A percentile compares a stretch with the other conserved stretches of the same genome.
phyloP scores from a whole-genome alignment of 768 basidiomycete genomes.

The Hericium rajendrae region DNA sequence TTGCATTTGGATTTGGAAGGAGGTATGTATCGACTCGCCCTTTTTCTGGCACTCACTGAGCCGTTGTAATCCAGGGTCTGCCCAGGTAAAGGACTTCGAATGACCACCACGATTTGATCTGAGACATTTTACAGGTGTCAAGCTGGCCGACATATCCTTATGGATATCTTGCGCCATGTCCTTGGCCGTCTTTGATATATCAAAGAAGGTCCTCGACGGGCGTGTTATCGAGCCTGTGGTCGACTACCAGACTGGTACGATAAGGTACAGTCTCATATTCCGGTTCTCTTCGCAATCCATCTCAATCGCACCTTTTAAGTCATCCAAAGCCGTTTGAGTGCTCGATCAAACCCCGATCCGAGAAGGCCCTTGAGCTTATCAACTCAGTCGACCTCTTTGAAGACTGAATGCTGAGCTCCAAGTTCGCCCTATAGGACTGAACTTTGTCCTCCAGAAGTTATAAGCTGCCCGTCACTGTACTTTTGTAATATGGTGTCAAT shows the following conservation, averaged over 20 bases:
- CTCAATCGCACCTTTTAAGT: neutral
- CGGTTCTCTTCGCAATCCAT: neutral
- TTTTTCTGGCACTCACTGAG: no score
- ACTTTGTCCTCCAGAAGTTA: no score
- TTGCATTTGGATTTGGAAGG: slow-evolving; percentile 9
- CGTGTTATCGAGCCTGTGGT: slow-evolving; percentile 10
- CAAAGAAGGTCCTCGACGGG: slow-evolving; percentile 5
- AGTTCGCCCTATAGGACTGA: no score
- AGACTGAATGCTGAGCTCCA: no score
- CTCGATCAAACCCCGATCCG: neutral
- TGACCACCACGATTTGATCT: no score
- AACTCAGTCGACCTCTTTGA: no score
- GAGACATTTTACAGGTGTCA: slow-evolving; percentile 11
- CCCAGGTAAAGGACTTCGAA: no score
- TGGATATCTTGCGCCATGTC: slow-evolving; percentile 11
- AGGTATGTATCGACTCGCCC: neutral
- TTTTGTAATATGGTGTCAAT: no score
- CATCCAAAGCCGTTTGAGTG: neutral
- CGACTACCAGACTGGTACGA: slow-evolving; percentile 9
- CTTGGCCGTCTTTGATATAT: slow-evolving; percentile 11
- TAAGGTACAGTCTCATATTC: slow-evolving; percentile 11
- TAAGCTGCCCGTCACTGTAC: no score
- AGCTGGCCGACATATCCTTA: slow-evolving; percentile 12
- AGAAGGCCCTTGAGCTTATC: neutral
- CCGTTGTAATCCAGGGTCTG: no score